Conservation (phyloP, 352 stramenopile genomes). For the Peronospora tabacina region DNA sequence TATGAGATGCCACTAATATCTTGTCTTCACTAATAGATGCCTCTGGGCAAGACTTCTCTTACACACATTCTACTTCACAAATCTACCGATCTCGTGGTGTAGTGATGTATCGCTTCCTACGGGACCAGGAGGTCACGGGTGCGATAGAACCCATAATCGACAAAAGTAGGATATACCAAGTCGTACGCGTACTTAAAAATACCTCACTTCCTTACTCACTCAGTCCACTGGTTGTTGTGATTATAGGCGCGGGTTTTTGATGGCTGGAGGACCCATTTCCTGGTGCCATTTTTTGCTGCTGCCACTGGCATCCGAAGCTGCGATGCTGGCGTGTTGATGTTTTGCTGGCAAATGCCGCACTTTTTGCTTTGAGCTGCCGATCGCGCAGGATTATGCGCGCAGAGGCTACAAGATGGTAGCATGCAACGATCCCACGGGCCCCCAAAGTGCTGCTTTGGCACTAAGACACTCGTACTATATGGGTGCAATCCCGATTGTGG, state of each 20-base stretch:
- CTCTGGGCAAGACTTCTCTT: too few species aligned
- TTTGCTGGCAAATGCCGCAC: constrained; percentile 99
- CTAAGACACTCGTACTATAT: constrained; percentile 94
- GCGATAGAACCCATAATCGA: too few species aligned
- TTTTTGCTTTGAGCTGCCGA: constrained; percentile 97
- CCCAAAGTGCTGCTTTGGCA: constrained; percentile 88
- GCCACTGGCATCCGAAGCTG: constrained; percentile 79
- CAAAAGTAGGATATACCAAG: too few species aligned
- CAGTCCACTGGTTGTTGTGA: constrained; percentile 94
- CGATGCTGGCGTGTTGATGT: constrained; percentile 86
- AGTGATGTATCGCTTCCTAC: too few species aligned
- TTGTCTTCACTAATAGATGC: too few species aligned
- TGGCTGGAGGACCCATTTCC: constrained; percentile 90
- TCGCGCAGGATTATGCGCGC: constrained; percentile 87
- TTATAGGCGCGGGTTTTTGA: constrained; percentile 94
- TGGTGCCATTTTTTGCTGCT: constrained; percentile 81
- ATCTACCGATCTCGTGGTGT: too few species aligned
- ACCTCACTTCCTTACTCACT: too few species aligned
- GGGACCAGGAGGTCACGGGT: too few species aligned
- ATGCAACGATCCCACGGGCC: constrained; percentile 88
- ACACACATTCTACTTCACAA: too few species aligned
- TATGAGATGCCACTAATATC: too few species aligned
- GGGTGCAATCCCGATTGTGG: constrained; percentile 89
- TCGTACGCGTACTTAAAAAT: too few species aligned
- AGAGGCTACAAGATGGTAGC: constrained; percentile 95